Percentiles rank a stretch among this genome's conserved stretches.
Conservation (phyloP, 1,139 yeast genomes). For the Scheffersomyces titani region DNA sequence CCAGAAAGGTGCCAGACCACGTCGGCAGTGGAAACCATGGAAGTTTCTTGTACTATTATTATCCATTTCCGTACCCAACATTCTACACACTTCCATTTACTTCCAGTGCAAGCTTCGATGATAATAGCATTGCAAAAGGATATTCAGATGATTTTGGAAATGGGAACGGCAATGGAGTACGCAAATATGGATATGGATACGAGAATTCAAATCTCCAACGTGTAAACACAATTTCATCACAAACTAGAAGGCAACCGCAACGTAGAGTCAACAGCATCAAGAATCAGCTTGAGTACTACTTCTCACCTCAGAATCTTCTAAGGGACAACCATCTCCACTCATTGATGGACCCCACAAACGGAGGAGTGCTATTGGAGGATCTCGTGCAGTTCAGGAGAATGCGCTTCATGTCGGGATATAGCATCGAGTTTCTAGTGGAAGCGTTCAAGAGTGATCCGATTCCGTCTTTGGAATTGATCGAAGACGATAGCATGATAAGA, state of each 20-base stretch:
- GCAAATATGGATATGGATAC: background rate
- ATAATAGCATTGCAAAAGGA: background rate
- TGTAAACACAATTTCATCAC: background rate
- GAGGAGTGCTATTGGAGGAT: slow-evolving; percentile 16
- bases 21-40: background rate
- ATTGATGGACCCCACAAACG: slow-evolving; percentile 18
- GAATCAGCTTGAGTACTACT: slow-evolving; percentile 24
- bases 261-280: slow-evolving; percentile 8
- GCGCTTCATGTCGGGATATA: slow-evolving; percentile 20
- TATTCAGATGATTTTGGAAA: background rate
- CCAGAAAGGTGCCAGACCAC: background rate
- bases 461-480: slow-evolving; percentile 16
- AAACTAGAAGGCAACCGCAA: background rate
- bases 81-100: background rate
- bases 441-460: slow-evolving; percentile 15
- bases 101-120: slow-evolving; percentile 1
- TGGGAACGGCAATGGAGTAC: background rate
- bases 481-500: slow-evolving; percentile 13
- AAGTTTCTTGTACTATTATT: background rate
- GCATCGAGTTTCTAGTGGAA: slow-evolving; percentile 12
- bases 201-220: background rate
- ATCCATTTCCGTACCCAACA: slow-evolving; percentile 1
- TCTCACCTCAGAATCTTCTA: slow-evolving; percentile 26
- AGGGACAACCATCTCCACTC: slow-evolving; percentile 25
- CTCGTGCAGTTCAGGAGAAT: slow-evolving; percentile 22